Base-by-base conservation (phyloP, 306 rosid species). In the Fagus sylvatica region DNA sequence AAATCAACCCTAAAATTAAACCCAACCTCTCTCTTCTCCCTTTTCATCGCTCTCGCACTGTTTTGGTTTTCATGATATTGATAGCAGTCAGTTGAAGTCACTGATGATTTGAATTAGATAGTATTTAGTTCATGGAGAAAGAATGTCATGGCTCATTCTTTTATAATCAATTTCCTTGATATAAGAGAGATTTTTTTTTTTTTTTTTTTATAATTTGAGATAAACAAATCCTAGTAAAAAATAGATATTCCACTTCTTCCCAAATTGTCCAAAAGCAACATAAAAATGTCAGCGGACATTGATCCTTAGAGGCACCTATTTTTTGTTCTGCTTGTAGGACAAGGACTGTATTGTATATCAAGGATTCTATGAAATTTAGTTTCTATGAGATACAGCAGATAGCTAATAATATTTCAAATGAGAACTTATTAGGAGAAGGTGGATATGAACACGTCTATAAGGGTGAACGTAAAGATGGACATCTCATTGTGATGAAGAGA, bases 381-480 rank as follows among this genome's bases (percentile, higher is more conserved):
- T 91, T 83, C 71, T 73, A 86, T 5, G 91, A 93, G 39, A 87
- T 93, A 81, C 88, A 83, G 76, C 54, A 5, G 34, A 93, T 96
- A 36, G 91, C 98, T 59, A 55, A 89, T 42, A 84, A 90, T 49
- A 91, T 93, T 84, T 82, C 96, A 32, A 78, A 78, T 81, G 90
- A 88, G 51, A 93, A 90, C 81, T 85, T 93, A 76, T 48, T 93
- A 82, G 98, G 98, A 74, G 98, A 91, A 86, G 98, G 97, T 49
- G 97, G 98, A 77, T 93, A 87, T 74, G 97, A 93, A 69, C 87
- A 74, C 55, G 97, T 93, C 28, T 91, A 87, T 66, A 90, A 86
- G 81, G 98, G 97, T 55, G 69, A 75, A 40, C 93, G 91, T 57
- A 82, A 84, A 82, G 92, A 82, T 61, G 93, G 97, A 80, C 98